Evolutionary conservation across 2,329 filamentous ascomycete species (phyloP), one percentile per base, ranked within the genome.

Genomic region (Lojkania enalia): DNA sequence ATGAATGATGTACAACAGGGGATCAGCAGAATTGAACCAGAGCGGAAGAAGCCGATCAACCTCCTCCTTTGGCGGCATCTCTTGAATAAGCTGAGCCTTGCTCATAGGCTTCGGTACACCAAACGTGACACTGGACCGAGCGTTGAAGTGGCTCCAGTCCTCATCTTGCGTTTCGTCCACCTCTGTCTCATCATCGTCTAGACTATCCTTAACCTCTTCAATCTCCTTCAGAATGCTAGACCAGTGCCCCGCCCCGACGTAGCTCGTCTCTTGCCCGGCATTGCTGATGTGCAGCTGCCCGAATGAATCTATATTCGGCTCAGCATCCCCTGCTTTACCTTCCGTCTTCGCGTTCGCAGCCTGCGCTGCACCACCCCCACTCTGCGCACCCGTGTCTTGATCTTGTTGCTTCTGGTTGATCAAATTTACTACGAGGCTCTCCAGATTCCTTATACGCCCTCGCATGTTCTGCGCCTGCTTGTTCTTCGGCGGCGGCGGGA

Each of bases 401-500:
- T 54, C 53, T 23, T 58, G 56, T n/a, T 49, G 40, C 46, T 62
- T 64, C 42, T 59, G 54, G 25, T 60, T 60, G 46, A 64, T 61
- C 35, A 64, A 40, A 29, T 57, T 57, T 18, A 64, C 61, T 2
- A 64, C 61, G 29, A 64, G 39, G 39, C 44, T 59, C 39, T 64
- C 61, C 16, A 64, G 55, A 35, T 64, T 61, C 18, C 54, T 39
- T 39, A 64, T 63, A 20, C 61, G 47, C 20, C 58, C 56, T 11
- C 58, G 52, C 60, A 64, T 64, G 38, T 63, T 62, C 46, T 64
- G 58, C 7, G 57, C 48, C 32, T 61, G 58, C 42, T 57, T 60
- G 36, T 49, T 57, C 16, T 45, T 46, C 14, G 52, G 33, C 14
- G 60, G 60, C 7, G 60, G 59, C 13, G 60, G 57, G 4, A 60